phyloP scores from a whole-genome alignment of 495 filamentous ascomycete species.

The Xylaria telfairii region DNA sequence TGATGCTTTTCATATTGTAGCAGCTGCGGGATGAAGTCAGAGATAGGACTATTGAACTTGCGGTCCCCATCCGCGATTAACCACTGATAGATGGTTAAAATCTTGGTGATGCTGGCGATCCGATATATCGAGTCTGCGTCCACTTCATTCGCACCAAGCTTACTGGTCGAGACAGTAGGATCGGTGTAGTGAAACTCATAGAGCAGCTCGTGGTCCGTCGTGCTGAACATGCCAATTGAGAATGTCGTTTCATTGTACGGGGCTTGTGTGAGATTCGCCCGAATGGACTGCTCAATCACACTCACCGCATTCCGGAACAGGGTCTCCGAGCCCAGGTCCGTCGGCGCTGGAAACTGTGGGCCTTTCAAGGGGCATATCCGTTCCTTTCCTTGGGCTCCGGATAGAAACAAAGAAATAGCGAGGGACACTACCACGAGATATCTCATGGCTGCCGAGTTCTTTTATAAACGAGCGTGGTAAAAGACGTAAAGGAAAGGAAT shows the following conservation, averaged over 20 bases:
- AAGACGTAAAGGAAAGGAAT: neutral
- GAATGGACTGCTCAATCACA: neutral
- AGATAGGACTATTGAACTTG: constrained; percentile 21
- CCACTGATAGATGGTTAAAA: constrained; percentile 46
- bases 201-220: constrained; percentile 46
- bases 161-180: constrained; percentile 32
- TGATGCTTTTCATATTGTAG: neutral
- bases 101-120: constrained; percentile 53
- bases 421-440: neutral
- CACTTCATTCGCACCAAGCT: constrained; percentile 44
- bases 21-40: constrained; percentile 5
- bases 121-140: constrained; percentile 53
- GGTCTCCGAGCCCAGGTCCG: neutral
- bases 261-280: neutral
- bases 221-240: constrained; percentile 61
- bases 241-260: constrained; percentile 41
- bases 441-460: neutral
- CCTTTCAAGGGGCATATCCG: constrained; percentile 14
- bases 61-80: constrained; percentile 29
- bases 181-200: constrained; percentile 44
- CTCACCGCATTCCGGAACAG: neutral
- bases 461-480: neutral
- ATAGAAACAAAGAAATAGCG: neutral
- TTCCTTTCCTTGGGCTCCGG: neutral
- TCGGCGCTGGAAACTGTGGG: constrained; percentile 9